Percentiles rank a stretch among this genome's conserved stretches.
These are phyloP conservation scores for Danielozyma ontarioensis DNA, from an alignment of 805 yeast species.

Conservation along the genomic window DNA sequence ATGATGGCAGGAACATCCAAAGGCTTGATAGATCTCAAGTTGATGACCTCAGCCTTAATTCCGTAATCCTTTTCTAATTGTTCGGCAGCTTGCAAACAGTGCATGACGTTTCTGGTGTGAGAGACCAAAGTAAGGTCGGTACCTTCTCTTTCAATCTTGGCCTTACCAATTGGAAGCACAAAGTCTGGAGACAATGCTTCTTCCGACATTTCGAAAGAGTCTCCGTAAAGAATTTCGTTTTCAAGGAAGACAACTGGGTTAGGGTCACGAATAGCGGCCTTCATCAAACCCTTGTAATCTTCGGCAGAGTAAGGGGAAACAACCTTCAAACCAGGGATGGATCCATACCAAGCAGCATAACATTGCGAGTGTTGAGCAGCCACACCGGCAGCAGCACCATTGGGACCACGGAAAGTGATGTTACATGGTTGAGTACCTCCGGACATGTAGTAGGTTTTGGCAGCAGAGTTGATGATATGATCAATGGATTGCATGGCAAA, in stretches of 20 bases:
- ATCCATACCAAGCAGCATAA: conserved; percentile 96
- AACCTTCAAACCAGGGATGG: conserved; percentile 97
- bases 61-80: conserved; percentile 77
- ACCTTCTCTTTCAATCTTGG: conserved; percentile 93
- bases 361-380: conserved; percentile 99
- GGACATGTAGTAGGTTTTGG: conserved; percentile 97
- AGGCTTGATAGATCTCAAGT: conserved; percentile 96
- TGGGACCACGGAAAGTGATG: conserved; percentile 98
- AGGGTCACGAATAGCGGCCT: conserved; percentile 98
- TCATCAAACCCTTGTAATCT: conserved; percentile 92
- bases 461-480: conserved; percentile 97
- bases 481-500: conserved; percentile 99
- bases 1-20: conserved; percentile 84
- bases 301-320: conserved; percentile 92
- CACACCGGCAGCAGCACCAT: conserved; percentile 99
- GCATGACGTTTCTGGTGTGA: conserved; percentile 86
- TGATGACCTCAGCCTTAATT: conserved; percentile 87
- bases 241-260: conserved; percentile 95
- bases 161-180: conserved; percentile 89
- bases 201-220: conserved; percentile 81
- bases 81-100: conserved; percentile 88
- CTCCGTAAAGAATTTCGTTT: conserved; percentile 93
- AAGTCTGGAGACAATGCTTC: conserved; percentile 87
- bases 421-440: conserved; percentile 98
- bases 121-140: conserved; percentile 83